Conservation (phyloP, 2,329 filamentous ascomycete species). For the Emergomyces orientalis region DNA sequence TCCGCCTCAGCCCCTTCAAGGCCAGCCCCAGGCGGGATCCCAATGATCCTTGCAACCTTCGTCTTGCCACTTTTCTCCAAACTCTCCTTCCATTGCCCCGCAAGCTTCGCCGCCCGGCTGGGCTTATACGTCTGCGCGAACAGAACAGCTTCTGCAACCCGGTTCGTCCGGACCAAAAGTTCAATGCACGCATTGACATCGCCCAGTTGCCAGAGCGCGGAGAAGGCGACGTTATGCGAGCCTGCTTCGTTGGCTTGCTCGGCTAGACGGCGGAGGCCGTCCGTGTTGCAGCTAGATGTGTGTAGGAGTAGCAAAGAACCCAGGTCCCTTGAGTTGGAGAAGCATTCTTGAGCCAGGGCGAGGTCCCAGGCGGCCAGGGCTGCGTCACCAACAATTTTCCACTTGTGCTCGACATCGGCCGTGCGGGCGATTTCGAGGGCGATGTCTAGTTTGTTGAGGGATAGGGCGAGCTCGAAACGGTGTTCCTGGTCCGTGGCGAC, state of each 20-base stretch:
- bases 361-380: constrained; percentile 83
- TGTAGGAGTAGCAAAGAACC: constrained; percentile 82
- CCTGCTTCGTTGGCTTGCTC: constrained; percentile 65
- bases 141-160: constrained; percentile 75
- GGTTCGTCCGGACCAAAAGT: constrained; percentile 66
- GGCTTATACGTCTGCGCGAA: constrained; percentile 96
- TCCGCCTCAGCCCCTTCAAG: constrained; percentile 46
- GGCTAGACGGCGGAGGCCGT: constrained; percentile 64
- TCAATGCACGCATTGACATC: constrained; percentile 75
- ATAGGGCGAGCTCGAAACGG: constrained; percentile 85
- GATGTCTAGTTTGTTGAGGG: constrained; percentile 72
- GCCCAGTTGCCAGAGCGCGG: constrained; percentile 75
- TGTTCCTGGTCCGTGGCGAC: constrained; percentile 93
- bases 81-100: constrained; percentile 68
- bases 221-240: constrained; percentile 88
- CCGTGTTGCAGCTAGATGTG: constrained; percentile 70
- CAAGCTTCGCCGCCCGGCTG: constrained; percentile 57
- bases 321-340: constrained; percentile 79
- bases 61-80: constrained; percentile 78
- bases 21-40: constrained; percentile 57
- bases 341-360: constrained; percentile 81
- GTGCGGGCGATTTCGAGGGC: constrained; percentile 74
- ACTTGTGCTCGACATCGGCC: constrained; percentile 89
- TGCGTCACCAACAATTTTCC: constrained; percentile 93
- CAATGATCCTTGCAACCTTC: constrained; percentile 74